phyloP scores from a whole-genome alignment of 2,329 filamentous ascomycete genomes.

The Apiospora marii region DNA sequence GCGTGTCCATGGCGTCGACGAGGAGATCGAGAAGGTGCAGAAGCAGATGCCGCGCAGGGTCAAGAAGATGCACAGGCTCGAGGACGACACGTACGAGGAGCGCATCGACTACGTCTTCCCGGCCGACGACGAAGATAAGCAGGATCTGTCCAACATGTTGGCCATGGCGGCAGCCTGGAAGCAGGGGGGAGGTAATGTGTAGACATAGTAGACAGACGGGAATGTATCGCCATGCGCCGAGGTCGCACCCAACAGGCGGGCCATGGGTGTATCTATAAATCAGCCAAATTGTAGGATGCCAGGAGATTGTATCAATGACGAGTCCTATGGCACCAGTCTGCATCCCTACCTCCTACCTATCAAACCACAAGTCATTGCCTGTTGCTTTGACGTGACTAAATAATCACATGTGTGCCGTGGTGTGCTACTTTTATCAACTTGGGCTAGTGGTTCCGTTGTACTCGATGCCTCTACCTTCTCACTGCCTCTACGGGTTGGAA shows the following conservation, averaged over 20 bases:
- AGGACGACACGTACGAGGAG: conserved; percentile 94
- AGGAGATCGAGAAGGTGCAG: conserved; percentile 83
- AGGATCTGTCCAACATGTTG: conserved; percentile 83
- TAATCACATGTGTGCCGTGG: too few relatives aligned
- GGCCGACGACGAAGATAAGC: conserved; percentile 86
- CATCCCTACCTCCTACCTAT: too few relatives aligned
- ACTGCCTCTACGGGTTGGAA: too few relatives aligned
- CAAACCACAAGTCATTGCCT: neutral
- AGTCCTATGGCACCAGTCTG: neutral
- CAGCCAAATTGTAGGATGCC: neutral
- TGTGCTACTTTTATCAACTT: too few relatives aligned
- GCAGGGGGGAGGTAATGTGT: conserved; percentile 53
- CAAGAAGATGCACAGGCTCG: conserved; percentile 90
- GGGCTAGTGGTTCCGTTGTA: too few relatives aligned
- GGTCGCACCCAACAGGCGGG: neutral
- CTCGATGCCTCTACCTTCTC: too few relatives aligned
- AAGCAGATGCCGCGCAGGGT: conserved; percentile 92
- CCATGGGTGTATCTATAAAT: neutral
- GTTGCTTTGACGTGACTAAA: neutral
- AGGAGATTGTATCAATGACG: neutral
- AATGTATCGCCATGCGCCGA: neutral
- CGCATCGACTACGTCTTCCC: conserved; percentile 98
- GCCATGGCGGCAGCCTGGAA: conserved; percentile 92
- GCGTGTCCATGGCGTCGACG: conserved; percentile 77
- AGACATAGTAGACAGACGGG: neutral